Evolutionary conservation across 306 rosid genomes (phyloP).

Genomic region (Sesbania bispinosa): DNA sequence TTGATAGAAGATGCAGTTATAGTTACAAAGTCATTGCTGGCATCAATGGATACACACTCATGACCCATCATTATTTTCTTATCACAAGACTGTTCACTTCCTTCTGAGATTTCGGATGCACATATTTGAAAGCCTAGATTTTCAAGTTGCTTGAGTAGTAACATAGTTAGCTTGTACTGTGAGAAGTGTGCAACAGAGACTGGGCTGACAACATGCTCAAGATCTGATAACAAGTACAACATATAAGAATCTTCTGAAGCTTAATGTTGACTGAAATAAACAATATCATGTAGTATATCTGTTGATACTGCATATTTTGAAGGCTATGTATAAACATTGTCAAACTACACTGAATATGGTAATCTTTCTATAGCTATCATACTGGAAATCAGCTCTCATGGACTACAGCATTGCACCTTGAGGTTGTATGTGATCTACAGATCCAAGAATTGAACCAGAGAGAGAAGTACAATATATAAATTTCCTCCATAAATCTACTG

Average conservation of each 20-base stretch:
- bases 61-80: slow-evolving; percentile 70
- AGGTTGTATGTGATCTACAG: slow-evolving; percentile 93
- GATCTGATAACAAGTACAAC: slow-evolving; percentile 56
- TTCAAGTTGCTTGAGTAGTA: slow-evolving; percentile 67
- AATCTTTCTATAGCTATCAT: slow-evolving; percentile 16
- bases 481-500: slow-evolving; percentile 92
- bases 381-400: slow-evolving; percentile 3
- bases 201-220: slow-evolving; percentile 76
- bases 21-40: slow-evolving; percentile 45
- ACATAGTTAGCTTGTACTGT: slow-evolving; percentile 67
- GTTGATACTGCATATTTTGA: slow-evolving; percentile 10
- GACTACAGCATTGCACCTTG: slow-evolving; percentile 60
- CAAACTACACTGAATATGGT: slow-evolving; percentile 1
- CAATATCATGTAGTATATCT: not conserved
- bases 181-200: slow-evolving; percentile 87
- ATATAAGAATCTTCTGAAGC: slow-evolving; percentile 32
- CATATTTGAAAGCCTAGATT: slow-evolving; percentile 52
- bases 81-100: slow-evolving; percentile 30
- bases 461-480: slow-evolving; percentile 91
- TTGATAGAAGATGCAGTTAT: slow-evolving; percentile 52
- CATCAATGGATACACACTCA: slow-evolving; percentile 69
- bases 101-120: slow-evolving; percentile 42
- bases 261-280: slow-evolving; percentile 20
- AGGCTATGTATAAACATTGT: slow-evolving; percentile 7
- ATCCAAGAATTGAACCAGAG: slow-evolving; percentile 80